Evolutionary conservation across 139 green algal genomes (phyloP).

Genomic region (Asterochloris erici): DNA sequence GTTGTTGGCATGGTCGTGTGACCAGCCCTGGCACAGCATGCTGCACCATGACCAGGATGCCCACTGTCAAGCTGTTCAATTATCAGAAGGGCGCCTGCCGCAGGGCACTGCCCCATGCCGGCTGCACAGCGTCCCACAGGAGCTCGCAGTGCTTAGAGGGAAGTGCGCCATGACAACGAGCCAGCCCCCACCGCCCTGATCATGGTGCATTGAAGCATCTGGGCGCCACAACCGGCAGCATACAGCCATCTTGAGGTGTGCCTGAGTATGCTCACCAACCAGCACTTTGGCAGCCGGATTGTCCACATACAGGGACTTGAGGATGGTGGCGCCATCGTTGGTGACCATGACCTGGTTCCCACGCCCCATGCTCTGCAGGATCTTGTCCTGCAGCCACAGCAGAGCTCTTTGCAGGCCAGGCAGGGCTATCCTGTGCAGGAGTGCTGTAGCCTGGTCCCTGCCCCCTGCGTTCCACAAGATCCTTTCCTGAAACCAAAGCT

Average conservation of each 20-base stretch:
- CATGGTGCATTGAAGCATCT: too few relatives aligned
- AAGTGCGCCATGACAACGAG: too few relatives aligned
- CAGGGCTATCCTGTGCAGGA: not conserved
- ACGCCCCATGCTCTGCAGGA: constrained; percentile 91
- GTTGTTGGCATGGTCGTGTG: too few relatives aligned
- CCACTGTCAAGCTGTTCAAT: too few relatives aligned
- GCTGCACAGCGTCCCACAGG: too few relatives aligned
- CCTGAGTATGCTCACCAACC: constrained; percentile 51
- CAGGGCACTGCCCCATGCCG: too few relatives aligned
- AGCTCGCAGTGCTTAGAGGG: too few relatives aligned
- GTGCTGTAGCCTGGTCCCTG: not conserved
- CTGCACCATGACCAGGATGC: too few relatives aligned
- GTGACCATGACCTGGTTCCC: constrained; percentile 90
- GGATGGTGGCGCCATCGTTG: constrained; percentile 98
- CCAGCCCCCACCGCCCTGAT: too few relatives aligned
- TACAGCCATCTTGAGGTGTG: not conserved
- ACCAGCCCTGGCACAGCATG: too few relatives aligned
- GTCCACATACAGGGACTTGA: constrained; percentile 95
- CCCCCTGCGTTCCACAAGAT: not conserved
- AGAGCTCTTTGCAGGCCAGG: not conserved
- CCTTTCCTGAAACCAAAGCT: not conserved
- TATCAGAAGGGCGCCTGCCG: too few relatives aligned
- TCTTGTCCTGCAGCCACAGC: constrained; percentile 87
- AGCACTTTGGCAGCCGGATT: constrained; percentile 97
- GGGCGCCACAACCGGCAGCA: too few relatives aligned